Evolutionary conservation across 2,329 filamentous ascomycete species (phyloP).

Genomic region (Podosphaera aphanis): DNA sequence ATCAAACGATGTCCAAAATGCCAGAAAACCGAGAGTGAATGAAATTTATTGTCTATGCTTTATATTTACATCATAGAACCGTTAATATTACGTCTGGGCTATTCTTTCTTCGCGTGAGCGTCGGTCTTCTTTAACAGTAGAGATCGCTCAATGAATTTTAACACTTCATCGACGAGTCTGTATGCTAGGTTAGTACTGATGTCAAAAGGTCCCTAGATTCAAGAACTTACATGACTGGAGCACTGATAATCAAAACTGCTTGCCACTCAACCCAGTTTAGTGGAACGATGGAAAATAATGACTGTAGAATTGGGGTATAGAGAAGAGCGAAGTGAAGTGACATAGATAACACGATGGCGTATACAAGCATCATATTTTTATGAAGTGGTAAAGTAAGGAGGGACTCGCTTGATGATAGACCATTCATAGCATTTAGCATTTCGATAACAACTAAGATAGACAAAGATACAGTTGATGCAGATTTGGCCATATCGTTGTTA

Average conservation of each 20-base stretch:
- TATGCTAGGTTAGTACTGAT: not conserved
- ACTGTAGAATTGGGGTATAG: slow-evolving; percentile 74
- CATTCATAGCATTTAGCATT: slow-evolving; percentile 99
- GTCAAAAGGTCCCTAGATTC: not conserved
- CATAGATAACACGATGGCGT: slow-evolving; percentile 85
- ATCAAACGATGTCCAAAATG: not conserved
- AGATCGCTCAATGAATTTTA: slow-evolving; percentile 38
- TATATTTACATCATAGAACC: not conserved
- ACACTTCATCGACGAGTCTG: slow-evolving; percentile 40
- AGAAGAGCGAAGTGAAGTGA: slow-evolving; percentile 79
- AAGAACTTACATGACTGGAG: slow-evolving; percentile 64
- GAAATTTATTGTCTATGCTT: not conserved
- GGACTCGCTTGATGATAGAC: slow-evolving; percentile 82
- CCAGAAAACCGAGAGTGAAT: not conserved
- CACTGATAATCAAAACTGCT: slow-evolving; percentile 69
- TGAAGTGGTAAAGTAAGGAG: slow-evolving; percentile 84
- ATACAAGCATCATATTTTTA: slow-evolving; percentile 96
- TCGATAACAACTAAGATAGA: slow-evolving; percentile 90
- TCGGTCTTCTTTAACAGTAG: slow-evolving; percentile 20
- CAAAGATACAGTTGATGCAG: slow-evolving; percentile 79
- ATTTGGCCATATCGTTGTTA: slow-evolving; percentile 58
- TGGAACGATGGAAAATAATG: slow-evolving; percentile 74
- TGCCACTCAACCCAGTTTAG: slow-evolving; percentile 75
- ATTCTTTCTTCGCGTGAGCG: slow-evolving; percentile 14
- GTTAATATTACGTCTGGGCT: slow-evolving; percentile 1